phyloP scores from a whole-genome alignment of 148 eudicot genomes.

The Chenopodium formosanum region DNA sequence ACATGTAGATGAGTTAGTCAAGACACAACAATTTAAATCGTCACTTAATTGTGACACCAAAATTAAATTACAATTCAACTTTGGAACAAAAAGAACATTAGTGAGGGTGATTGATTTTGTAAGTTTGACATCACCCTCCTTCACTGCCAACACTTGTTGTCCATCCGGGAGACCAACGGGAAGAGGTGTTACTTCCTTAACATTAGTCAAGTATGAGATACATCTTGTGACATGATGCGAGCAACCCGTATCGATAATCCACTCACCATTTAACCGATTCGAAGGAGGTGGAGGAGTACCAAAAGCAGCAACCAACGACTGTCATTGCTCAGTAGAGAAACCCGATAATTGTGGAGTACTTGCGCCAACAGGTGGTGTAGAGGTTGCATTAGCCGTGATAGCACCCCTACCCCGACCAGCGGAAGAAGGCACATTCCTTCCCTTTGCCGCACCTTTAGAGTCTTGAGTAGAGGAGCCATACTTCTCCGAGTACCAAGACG shows the following conservation, averaged over 20 bases:
- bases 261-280: slow-evolving; percentile 1
- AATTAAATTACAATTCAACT: too few relatives aligned
- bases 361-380: neutral
- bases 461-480: neutral
- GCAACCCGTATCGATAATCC: neutral
- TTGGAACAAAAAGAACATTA: too few relatives aligned
- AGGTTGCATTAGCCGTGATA: neutral
- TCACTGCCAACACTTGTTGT: too few relatives aligned
- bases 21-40: too few relatives aligned
- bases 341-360: neutral
- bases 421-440: neutral
- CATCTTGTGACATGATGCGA: neutral
- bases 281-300: neutral
- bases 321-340: neutral
- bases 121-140: too few relatives aligned
- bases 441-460: neutral
- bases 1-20: too few relatives aligned
- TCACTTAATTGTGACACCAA: too few relatives aligned
- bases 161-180: too few relatives aligned
- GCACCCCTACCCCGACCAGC: neutral
- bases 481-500: neutral
- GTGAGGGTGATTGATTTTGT: too few relatives aligned
- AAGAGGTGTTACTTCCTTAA: too few relatives aligned
- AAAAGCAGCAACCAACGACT: neutral
- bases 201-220: too few relatives aligned